phyloP scores from a whole-genome alignment of 2,329 filamentous ascomycete species.

The Trichoderma semiorbis region DNA sequence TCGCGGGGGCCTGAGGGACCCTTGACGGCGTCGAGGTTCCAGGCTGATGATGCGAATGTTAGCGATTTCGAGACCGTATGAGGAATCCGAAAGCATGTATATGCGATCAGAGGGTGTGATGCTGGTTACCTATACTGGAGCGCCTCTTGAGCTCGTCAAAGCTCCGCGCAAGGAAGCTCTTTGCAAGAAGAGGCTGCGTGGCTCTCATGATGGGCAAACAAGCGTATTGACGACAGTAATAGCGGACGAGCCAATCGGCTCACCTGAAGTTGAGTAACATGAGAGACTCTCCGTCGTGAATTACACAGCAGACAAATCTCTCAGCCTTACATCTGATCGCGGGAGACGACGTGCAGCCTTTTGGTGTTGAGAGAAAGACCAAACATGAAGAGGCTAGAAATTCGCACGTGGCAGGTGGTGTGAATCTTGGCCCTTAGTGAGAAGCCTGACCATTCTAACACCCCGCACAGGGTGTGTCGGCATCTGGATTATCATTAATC shows the following conservation, averaged over 20 bases:
- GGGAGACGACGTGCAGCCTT: background rate
- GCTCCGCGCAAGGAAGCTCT: slow-evolving; percentile 57
- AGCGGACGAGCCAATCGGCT: slow-evolving; percentile 29
- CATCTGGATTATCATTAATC: slow-evolving; percentile 18
- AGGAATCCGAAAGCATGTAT: background rate
- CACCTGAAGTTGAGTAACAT: slow-evolving; percentile 27
- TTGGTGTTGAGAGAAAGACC: background rate
- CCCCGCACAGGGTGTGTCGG: background rate
- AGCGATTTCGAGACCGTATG: background rate
- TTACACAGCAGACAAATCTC: background rate
- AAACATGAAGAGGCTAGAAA: background rate
- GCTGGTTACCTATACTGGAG: slow-evolving; percentile 48
- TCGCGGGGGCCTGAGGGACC: slow-evolving; percentile 60
- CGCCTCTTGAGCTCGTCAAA: slow-evolving; percentile 58
- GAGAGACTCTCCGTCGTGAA: background rate
- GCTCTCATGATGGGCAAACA: slow-evolving; percentile 43
- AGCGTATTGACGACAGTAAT: background rate
- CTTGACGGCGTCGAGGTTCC: slow-evolving; percentile 67
- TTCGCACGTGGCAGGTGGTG: background rate
- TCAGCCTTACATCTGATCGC: background rate
- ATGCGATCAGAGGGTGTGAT: background rate
- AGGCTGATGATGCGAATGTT: slow-evolving; percentile 43
- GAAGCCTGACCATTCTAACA: background rate
- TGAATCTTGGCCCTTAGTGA: background rate
- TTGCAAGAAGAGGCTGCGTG: slow-evolving; percentile 42